Base-by-base conservation (phyloP, 169 alveolate genomes). In the Amoebophrya sp. region DNA sequence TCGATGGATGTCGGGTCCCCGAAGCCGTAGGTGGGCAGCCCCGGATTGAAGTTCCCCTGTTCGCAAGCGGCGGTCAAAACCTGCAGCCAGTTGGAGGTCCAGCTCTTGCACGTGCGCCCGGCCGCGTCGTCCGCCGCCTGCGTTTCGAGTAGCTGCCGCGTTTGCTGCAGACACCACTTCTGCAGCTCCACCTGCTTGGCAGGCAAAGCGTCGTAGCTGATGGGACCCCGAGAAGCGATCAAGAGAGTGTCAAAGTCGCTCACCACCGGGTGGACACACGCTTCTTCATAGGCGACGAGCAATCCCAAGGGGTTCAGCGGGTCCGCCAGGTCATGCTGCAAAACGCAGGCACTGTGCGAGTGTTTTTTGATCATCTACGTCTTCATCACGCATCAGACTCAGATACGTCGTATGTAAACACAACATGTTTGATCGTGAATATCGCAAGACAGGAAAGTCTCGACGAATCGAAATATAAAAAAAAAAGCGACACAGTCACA, bases 271-370 rank as follows among this genome's bases (percentile, higher is more conserved):
- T 92, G 89, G 40, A 92, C 94, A 23, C 33, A 91, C 33, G 91
- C 92, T 39, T 92, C 94, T 0, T 91, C 92, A 33, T 92, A 92
- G 32, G 94, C 94, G 33, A 92, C 38, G 39, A 92, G 94, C 40
- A 92, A 47, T 0, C 92, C 94, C 33, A 77, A 90, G 0, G 94
- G 94, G 77, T 92, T 92, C 92, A 92, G 41, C 23, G 91, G 90
- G 92, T 92, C 55, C 0, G 92, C 77, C 7, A 83, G 90, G 77
- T 92, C 94, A 35, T 89, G 89, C 77, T 92, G 94, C 23, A 54
- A 92, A 89, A 92, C 89, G 10, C 66, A 47, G n/a, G n/a, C n/a
- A n/a, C n/a, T n/a, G n/a, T n/a, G n/a, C n/a, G n/a, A n/a, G n/a
- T n/a, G n/a, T n/a, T n/a, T n/a, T n/a, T n/a, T n/a, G n/a, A n/a